These are phyloP conservation scores for Fusarium palustre DNA, from an alignment of 2,329 filamentous ascomycete species.

Conservation along the genomic window DNA sequence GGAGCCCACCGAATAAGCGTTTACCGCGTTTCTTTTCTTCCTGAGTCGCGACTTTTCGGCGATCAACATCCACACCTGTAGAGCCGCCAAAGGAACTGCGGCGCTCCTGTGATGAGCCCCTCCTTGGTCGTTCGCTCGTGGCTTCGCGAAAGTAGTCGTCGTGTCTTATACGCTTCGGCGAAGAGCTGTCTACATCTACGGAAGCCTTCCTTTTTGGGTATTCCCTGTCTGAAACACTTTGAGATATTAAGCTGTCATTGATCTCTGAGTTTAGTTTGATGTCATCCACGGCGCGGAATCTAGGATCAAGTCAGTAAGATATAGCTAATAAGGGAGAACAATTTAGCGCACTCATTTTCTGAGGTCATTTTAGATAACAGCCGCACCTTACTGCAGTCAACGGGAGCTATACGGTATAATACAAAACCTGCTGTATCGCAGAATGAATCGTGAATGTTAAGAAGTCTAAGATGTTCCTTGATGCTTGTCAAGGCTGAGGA, in stretches of 20 bases:
- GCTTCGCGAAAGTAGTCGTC: conserved; percentile 36
- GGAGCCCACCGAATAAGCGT: conserved; percentile 84
- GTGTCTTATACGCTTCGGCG: conserved; percentile 46
- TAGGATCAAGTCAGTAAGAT: conserved; percentile 38
- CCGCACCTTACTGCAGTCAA: not conserved
- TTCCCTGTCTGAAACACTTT: conserved; percentile 18
- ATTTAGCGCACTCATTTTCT: conserved; percentile 37
- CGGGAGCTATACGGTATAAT: not conserved
- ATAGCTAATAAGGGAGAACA: not conserved
- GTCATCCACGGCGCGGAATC: conserved; percentile 32
- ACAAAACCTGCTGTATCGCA: not conserved
- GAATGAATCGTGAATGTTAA: conserved; percentile 3
- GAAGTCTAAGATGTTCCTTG: conserved; percentile 19
- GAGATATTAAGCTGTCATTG: conserved; percentile 3
- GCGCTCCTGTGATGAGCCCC: conserved; percentile 27
- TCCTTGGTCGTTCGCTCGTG: conserved; percentile 25
- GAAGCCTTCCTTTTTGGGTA: conserved; percentile 50
- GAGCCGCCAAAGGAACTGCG: conserved; percentile 23
- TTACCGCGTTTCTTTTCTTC: conserved; percentile 89
- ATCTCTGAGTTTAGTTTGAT: conserved; percentile 8
- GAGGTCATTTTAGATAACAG: conserved; percentile 33
- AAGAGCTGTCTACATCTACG: conserved; percentile 30
- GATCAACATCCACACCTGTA: conserved; percentile 30
- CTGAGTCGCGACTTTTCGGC: conserved; percentile 51
- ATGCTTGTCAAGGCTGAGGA: conserved; percentile 47